Percentiles rank a stretch among this genome's conserved stretches.
Conservation (phyloP, 2,329 filamentous ascomycete species). For the Westerdykella ornata region DNA sequence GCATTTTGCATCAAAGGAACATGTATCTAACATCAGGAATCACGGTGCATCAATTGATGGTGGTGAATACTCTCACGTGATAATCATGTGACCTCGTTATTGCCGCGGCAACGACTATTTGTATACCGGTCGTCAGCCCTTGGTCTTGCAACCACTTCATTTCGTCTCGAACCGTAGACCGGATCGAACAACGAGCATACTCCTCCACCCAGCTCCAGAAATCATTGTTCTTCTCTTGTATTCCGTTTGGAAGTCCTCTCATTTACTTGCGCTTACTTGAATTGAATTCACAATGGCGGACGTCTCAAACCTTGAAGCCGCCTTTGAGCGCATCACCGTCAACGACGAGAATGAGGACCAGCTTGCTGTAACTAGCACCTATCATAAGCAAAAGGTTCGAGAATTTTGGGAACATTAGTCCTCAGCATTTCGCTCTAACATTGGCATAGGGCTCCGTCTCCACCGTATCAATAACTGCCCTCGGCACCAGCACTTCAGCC, state of each 20-base stretch:
- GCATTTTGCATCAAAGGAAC: no score
- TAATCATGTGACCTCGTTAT: no score
- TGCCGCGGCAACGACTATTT: constrained; percentile 11
- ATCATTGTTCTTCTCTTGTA: constrained; percentile 8
- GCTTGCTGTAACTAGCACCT: constrained; percentile 49
- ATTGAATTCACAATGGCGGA: constrained; percentile 52
- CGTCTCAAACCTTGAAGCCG: constrained; percentile 71
- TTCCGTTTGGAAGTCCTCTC: constrained; percentile 9
- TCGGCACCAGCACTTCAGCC: constrained; percentile 38
- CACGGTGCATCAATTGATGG: no score
- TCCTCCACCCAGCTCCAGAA: neutral
- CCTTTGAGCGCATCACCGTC: constrained; percentile 83
- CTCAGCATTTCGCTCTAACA: constrained; percentile 10
- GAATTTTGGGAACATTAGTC: constrained; percentile 4
- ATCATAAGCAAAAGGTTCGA: constrained; percentile 71
- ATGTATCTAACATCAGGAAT: no score
- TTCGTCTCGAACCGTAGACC: constrained; percentile 3
- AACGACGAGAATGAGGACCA: constrained; percentile 74
- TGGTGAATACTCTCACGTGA: no score
- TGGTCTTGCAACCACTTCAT: constrained; percentile 1
- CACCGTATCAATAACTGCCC: constrained; percentile 44
- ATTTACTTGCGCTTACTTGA: constrained; percentile 5
- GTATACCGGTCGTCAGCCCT: constrained; percentile 7
- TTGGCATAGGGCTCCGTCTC: constrained; percentile 41
- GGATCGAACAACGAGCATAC: neutral